Evolutionary conservation across 2,329 filamentous ascomycete genomes (phyloP), one percentile per base, ranked within the genome.

Genomic region (Hymenoscyphus fructigenus): DNA sequence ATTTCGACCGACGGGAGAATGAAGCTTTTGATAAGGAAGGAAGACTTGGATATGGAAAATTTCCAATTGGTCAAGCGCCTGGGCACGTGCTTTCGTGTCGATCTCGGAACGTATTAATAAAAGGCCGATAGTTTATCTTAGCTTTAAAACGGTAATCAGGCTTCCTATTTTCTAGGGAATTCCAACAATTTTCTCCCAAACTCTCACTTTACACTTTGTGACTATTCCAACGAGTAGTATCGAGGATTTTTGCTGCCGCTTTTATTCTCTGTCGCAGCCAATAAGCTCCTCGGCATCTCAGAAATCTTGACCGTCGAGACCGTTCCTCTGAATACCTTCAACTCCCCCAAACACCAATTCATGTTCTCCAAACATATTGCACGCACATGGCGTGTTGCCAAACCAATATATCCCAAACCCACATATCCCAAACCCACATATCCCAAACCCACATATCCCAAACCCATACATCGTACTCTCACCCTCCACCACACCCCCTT

Each of bases 321-420:
- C 36, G 14, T 44, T 34, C 38, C 58, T 41, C 14, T 12, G 34
- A 36, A 36, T 36, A 36, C 34, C 34, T 10, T 36, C 34, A 36
- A 36, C 15, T n/a, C n/a, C 17, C 34, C 17, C 34, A 15, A 29
- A 3, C 38, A 38, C 65, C 58, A n/a, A n/a, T n/a, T 61, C 47
- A 72, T 73, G 70, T 72, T 70, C 38, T 38, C 68, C 50, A 66
- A 68, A 58, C 63, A 66, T 28, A 23, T 68, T 17, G 56, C 66
- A 47, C 68, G 67, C 64, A 28, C 60, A 69, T 69, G 68, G 65
- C 69, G 61, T 17, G 15, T 50, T 23, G 32, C 17, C 5, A 17
- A 60, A 56, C 63, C 28, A 17, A 58, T 34, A n/a, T 9, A 15
- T 29, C 34, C 34, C 34, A 36, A 12, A 36, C 34, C 34, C 14